Evolutionary conservation across 2,329 filamentous ascomycete species (phyloP).

Genomic region (Elsinoe perseae): DNA sequence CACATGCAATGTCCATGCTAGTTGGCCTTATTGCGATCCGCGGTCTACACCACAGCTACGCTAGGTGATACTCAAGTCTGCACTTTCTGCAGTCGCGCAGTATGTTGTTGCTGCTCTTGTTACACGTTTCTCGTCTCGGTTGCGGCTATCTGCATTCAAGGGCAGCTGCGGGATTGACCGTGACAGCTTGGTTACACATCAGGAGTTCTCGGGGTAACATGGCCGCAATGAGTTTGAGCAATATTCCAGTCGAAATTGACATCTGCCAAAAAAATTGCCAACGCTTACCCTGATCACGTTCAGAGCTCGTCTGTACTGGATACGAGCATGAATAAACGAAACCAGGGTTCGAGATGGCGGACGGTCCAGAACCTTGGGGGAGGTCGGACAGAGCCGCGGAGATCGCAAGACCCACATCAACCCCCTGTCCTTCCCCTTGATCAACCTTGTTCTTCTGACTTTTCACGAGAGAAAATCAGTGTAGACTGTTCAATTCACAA

Average conservation of each 20-base stretch:
- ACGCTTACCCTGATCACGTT: not conserved
- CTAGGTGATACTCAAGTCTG: not conserved
- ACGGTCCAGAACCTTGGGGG: conserved; percentile 4
- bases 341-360: not conserved
- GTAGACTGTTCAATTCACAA: not conserved
- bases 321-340: conserved; percentile 1
- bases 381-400: not conserved
- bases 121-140: too few relatives aligned
- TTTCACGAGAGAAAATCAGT: not conserved
- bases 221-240: too few relatives aligned
- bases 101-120: too few relatives aligned
- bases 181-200: not conserved
- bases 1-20: not conserved
- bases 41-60: not conserved
- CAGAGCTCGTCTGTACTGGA: not conserved
- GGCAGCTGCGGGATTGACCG: not conserved
- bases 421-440: not conserved
- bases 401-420: not conserved
- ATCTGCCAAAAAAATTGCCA: not conserved
- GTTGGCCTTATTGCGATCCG: too few relatives aligned
- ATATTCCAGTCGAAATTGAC: not conserved
- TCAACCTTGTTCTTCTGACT: not conserved
- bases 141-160: too few relatives aligned
- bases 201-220: too few relatives aligned
- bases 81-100: too few relatives aligned